Base-by-base conservation (phyloP, 495 filamentous ascomycete genomes). In the Aspergillus incahuasiensis region DNA sequence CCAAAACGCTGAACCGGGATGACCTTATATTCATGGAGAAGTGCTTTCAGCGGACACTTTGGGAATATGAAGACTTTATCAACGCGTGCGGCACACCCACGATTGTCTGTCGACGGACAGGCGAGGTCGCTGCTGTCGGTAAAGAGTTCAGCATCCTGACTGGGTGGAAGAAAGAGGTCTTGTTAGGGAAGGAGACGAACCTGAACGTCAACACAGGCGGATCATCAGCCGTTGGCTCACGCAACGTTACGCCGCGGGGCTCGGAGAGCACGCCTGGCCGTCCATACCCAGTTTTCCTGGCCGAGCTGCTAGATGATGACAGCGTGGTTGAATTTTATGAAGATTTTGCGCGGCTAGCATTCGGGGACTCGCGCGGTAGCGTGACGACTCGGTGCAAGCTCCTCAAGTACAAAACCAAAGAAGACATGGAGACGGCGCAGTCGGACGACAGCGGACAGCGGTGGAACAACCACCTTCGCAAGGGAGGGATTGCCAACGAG, bases 21-120 rank as follows among this genome's bases (percentile, higher is more conserved):
- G 94, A 98, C 66, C 80, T 97, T 18, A 85, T 98, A 20, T 96
- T 97, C 72, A 95, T 94, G 89, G 94, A 98, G 69, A 92, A 95
- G 68, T 92, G 88, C 65, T 90, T 97, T 65, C 94, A 98, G 67
- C 88, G 94, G 38, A 91, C 88, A 1, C 78, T 98, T 12, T 89
- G 86, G 67, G 91, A 95, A 64, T 94, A 95, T 61, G 89, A 97
- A 58, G 90, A 94, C 54, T 92, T 91, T 62, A 89, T 95, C 78
- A 86, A 88, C 54, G 83, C 86, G 45, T 88, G 84, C 55, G 89
- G 89, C 34, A 95, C 91, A 20, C 94, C 94, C 15, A 92, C 91
- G 1, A 85, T 98, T 53, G 89, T 96, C 42, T 95, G 90, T 60
- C 82, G 94, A 49, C 85, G 94, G 32, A 95, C 92, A 1, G 95